Base-by-base conservation (phyloP, 2,329 filamentous ascomycete genomes). In the Neoscytalidium dimidiatum region DNA sequence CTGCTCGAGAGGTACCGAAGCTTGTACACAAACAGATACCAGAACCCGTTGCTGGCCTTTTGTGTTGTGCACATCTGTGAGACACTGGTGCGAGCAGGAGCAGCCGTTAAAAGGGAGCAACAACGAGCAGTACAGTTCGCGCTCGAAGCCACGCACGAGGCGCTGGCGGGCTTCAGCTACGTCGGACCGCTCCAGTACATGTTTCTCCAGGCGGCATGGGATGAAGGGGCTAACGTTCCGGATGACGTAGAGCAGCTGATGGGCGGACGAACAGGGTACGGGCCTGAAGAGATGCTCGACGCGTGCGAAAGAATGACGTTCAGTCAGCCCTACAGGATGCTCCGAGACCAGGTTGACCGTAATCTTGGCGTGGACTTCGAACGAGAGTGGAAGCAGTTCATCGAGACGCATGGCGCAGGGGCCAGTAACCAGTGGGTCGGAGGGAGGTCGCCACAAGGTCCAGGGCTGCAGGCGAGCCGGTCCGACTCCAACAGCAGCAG, bases 111-210 rank as follows among this genome's bases (percentile, higher is more conserved):
- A 9, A 52, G 68, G 4, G 33, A 21, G 28, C 48, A 62, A 44
- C 21, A 58, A 13, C 44, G 33, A 26, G 62, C 61, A 11, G 63
- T 58, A 28, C 53, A 61, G 8, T 71, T 73, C 46, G 70, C 67
- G 19, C 60, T 74, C 11, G 64, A 69, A 33, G 48, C 66, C 46
- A 66, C 72, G 13, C 63, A 68, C 28, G 66, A 69, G 29, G 66
- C 67, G 26, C 64, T 68, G 7, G 60, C 64, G 8, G 70, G 69
- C n/a, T 74, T 73, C 38, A 41, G 66, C 17, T 64, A 72, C 38
- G 69, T 69, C 26, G 71, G 71, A 19, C 69, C 72, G 9, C 64
- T 74, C 28, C 70, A 71, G 53, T 67, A 65, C 58, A 68, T 74
- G 56, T 73, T 72, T 48, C 66, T 67, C 64, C 67, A 68, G 44